Conservation (phyloP, 176 grass and related monocot genomes). For the Eragrostis nindensis region DNA sequence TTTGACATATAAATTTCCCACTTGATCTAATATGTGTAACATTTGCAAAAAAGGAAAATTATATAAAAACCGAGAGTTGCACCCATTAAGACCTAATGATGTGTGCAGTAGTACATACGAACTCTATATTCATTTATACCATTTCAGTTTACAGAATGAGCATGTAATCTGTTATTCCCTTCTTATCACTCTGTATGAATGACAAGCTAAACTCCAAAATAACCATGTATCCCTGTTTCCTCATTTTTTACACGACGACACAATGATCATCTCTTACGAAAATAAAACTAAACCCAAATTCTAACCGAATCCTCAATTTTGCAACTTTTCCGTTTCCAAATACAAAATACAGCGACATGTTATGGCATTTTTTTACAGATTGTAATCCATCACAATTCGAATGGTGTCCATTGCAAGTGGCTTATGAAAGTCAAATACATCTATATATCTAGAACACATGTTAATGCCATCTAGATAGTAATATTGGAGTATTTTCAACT, state of each 20-base stretch:
- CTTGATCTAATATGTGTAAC: not conserved
- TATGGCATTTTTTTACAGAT: not conserved
- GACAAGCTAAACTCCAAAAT: not conserved
- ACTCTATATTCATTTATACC: conserved; percentile 4
- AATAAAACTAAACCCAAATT: not conserved
- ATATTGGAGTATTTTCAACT: not conserved
- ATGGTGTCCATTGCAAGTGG: not conserved
- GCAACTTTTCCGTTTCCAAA: not conserved
- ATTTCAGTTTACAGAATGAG: not conserved
- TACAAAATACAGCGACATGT: too few relatives aligned
- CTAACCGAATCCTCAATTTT: not conserved
- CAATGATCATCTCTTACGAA: not conserved
- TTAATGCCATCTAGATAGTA: not conserved
- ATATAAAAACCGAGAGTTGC: not conserved
- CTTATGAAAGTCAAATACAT: not conserved
- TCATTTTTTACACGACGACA: not conserved
- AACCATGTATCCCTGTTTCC: not conserved
- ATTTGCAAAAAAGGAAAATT: not conserved
- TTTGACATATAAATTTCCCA: not conserved
- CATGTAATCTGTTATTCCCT: not conserved
- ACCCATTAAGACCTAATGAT: not conserved
- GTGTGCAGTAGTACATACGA: not conserved
- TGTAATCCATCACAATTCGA: not conserved
- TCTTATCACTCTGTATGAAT: conserved; percentile 1
- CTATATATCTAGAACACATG: not conserved